These are phyloP conservation scores for Kluyveromyces dobzhanskii DNA, from an alignment of 805 yeast genomes.

Conservation along the genomic window DNA sequence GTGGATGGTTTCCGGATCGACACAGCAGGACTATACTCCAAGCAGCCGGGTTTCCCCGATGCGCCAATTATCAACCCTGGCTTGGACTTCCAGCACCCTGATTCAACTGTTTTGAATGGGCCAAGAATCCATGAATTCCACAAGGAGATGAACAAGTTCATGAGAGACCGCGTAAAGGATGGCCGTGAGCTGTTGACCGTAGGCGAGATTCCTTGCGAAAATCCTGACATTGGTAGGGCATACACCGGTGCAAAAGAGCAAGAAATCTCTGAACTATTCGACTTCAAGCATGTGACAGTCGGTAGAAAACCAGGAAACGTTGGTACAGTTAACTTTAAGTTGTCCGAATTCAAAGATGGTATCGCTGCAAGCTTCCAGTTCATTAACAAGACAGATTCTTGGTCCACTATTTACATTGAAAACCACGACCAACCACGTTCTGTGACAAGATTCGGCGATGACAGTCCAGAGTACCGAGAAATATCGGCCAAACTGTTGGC, in stretches of 20 bases:
- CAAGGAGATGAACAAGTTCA: slow-evolving; percentile 39
- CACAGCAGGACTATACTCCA: too few species aligned
- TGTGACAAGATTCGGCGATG: slow-evolving; percentile 44
- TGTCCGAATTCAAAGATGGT: slow-evolving; percentile 37
- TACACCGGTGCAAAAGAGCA: slow-evolving; percentile 33
- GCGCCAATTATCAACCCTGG: too few species aligned
- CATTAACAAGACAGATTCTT: slow-evolving; percentile 43
- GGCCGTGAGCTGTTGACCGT: slow-evolving; percentile 46
- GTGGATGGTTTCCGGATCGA: too few species aligned
- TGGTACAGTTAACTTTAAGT: slow-evolving; percentile 26
- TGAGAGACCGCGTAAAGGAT: slow-evolving; percentile 28
- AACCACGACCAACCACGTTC: slow-evolving; percentile 54
- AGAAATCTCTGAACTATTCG: slow-evolving; percentile 36
- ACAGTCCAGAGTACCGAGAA: slow-evolving; percentile 28
- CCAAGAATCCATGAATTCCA: slow-evolving; percentile 53
- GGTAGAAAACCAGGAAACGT: slow-evolving; percentile 31
- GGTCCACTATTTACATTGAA: slow-evolving; percentile 49
- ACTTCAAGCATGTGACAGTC: slow-evolving; percentile 29
- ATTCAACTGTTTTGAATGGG: too few species aligned
- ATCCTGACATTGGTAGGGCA: slow-evolving; percentile 35
- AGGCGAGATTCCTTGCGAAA: slow-evolving; percentile 44
- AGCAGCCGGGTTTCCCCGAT: too few species aligned
- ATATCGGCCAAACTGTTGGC: slow-evolving; percentile 43
- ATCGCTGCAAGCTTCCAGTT: slow-evolving; percentile 30
- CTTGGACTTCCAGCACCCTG: too few species aligned